Percentiles rank a stretch among this genome's conserved stretches.
These are phyloP conservation scores for Phytophthora litchii DNA, from an alignment of 352 stramenopile genomes.

Conservation along the genomic window DNA sequence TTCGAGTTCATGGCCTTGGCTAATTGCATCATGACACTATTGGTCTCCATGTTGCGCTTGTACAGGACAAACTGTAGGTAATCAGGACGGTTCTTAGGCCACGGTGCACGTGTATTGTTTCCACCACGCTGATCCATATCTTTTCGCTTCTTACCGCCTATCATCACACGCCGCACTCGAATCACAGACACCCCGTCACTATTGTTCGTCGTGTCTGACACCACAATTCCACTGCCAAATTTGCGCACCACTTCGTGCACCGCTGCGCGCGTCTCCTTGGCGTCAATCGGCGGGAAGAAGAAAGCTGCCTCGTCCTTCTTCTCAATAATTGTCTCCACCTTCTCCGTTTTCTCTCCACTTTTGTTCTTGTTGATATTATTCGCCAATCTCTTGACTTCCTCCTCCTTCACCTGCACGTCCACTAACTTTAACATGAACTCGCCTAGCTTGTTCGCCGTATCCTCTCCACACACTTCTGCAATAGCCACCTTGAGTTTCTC, in stretches of 20 bases:
- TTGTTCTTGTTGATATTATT: slow-evolving; percentile 29
- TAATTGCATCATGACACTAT: slow-evolving; percentile 83
- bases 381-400: slow-evolving; percentile 26
- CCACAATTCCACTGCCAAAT: slow-evolving; percentile 61
- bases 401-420: slow-evolving; percentile 37
- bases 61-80: slow-evolving; percentile 96
- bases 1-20: slow-evolving; percentile 75
- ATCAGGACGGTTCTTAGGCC: slow-evolving; percentile 78
- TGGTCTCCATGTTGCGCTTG: slow-evolving; percentile 97
- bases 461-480: slow-evolving; percentile 47
- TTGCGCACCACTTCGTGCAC: slow-evolving; percentile 89
- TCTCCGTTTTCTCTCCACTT: slow-evolving; percentile 8
- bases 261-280: slow-evolving; percentile 85
- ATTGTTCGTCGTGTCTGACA: slow-evolving; percentile 89
- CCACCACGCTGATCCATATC: slow-evolving; percentile 67
- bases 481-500: slow-evolving; percentile 51
- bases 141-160: slow-evolving; percentile 86
- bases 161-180: slow-evolving; percentile 82
- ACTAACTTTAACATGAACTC: slow-evolving; percentile 54
- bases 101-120: slow-evolving; percentile 36
- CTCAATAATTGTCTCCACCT: slow-evolving; percentile 3
- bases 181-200: slow-evolving; percentile 62
- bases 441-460: slow-evolving; percentile 44
- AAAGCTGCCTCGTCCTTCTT: slow-evolving; percentile 44
- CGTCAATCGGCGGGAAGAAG: slow-evolving; percentile 73